These are phyloP conservation scores for Fonsecaea monophora DNA, from an alignment of 2,329 filamentous ascomycete species.

Conservation along the genomic window DNA sequence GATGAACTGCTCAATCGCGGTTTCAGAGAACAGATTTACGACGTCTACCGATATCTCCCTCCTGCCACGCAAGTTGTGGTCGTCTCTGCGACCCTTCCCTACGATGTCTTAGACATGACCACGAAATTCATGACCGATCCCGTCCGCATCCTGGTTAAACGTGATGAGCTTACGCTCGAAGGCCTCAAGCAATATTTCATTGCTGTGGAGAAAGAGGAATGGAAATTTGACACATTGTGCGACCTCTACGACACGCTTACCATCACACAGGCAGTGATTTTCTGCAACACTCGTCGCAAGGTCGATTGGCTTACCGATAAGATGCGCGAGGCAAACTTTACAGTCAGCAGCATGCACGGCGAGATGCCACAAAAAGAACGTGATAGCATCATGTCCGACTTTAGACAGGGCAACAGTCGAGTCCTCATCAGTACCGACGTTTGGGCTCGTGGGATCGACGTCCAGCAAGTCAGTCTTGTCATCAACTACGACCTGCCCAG, in stretches of 20 bases:
- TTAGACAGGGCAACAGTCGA: slow-evolving; percentile 92
- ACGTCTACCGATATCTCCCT: slow-evolving; percentile 95
- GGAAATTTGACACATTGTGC: slow-evolving; percentile 99
- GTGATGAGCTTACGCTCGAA: slow-evolving; percentile 96
- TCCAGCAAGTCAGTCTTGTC: slow-evolving; percentile 96
- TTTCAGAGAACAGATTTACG: slow-evolving; percentile 98
- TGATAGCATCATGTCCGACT: slow-evolving; percentile 99
- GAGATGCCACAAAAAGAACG: slow-evolving; percentile 99
- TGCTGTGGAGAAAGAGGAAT: slow-evolving; percentile 98
- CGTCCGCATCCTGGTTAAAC: slow-evolving; percentile 95
- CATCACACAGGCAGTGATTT: slow-evolving; percentile 98
- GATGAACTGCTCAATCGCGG: slow-evolving; percentile 87
- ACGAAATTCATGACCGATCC: slow-evolving; percentile 99
- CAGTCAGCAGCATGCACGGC: slow-evolving; percentile 97
- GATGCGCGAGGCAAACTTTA: slow-evolving; percentile 99
- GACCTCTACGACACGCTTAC: slow-evolving; percentile 98
- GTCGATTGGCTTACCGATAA: slow-evolving; percentile 99
- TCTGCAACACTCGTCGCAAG: slow-evolving; percentile 99
- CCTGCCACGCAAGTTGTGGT: slow-evolving; percentile 98
- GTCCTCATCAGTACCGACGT: slow-evolving; percentile 98
- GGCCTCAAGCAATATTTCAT: slow-evolving; percentile 99
- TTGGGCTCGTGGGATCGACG: slow-evolving; percentile 97
- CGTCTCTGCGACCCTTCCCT: slow-evolving; percentile 92
- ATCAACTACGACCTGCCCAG: slow-evolving; percentile 99
- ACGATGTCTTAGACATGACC: slow-evolving; percentile 98